These are phyloP conservation scores for Mortierella sp. DNA, from an alignment of 371 early-diverging fungal genomes.

Conservation along the genomic window DNA sequence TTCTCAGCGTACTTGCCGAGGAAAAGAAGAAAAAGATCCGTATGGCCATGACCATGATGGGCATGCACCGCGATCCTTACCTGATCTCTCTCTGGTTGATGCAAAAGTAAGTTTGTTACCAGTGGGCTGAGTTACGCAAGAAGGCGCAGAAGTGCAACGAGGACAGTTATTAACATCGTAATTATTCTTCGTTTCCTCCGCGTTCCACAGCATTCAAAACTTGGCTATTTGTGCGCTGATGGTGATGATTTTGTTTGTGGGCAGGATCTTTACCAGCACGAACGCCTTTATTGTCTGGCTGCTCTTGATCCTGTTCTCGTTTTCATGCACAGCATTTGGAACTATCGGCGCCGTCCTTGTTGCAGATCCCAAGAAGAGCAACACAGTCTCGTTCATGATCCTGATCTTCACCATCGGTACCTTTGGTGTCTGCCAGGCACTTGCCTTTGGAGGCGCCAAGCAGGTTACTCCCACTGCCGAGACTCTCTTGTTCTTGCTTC, in stretches of 20 bases:
- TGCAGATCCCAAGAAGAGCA: conserved; percentile 55
- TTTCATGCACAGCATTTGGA: conserved; percentile 53
- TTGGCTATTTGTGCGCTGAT: conserved; percentile 48
- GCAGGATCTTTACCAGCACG: conserved; percentile 43
- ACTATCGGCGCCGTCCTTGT: conserved; percentile 46
- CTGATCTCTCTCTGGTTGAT: conserved; percentile 46
- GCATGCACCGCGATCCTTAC: conserved; percentile 52
- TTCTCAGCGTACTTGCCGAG: conserved; percentile 44
- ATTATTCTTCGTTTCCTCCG: background rate
- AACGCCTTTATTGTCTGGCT: conserved; percentile 44
- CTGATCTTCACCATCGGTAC: conserved; percentile 31
- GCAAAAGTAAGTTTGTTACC: conserved; percentile 45
- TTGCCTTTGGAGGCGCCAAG: conserved; percentile 28
- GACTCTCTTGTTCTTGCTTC: conserved; percentile 51
- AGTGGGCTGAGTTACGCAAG: background rate
- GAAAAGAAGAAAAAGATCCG: conserved; percentile 55
- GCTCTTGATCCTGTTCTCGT: conserved; percentile 56
- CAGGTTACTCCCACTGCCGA: conserved; percentile 32
- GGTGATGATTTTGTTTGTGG: conserved; percentile 48
- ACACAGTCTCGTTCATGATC: conserved; percentile 28
- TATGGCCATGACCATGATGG: conserved; percentile 59
- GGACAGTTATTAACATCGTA: background rate
- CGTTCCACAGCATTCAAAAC: conserved; percentile 32
- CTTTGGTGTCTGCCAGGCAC: conserved; percentile 35
- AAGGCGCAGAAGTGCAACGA: background rate